These are phyloP conservation scores for Trichocomaceae sp. DNA, from an alignment of 2,329 filamentous ascomycete species.

Conservation along the genomic window DNA sequence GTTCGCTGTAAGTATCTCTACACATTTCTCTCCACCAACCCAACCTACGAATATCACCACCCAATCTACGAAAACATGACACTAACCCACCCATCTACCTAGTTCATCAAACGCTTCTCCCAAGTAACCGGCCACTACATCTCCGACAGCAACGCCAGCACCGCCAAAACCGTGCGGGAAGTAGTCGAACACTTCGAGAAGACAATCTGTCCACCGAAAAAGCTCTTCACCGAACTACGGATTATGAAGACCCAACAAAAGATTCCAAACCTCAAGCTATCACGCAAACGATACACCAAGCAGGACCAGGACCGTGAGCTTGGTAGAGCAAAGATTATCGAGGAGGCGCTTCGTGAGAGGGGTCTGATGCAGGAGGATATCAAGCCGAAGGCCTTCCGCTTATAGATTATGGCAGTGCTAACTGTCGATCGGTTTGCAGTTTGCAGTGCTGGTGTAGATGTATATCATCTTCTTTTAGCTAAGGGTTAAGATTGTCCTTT, in stretches of 20 bases:
- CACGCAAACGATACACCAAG: slow-evolving; percentile 57
- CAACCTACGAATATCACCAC: too few relatives aligned
- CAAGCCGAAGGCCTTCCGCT: slow-evolving; percentile 36
- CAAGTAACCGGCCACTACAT: slow-evolving; percentile 74
- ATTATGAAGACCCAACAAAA: slow-evolving; percentile 46
- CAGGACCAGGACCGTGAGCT: slow-evolving; percentile 65
- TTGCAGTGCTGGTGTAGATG: not conserved
- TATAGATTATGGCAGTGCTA: slow-evolving; percentile 10
- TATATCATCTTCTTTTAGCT: not conserved
- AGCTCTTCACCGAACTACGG: slow-evolving; percentile 46
- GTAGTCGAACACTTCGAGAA: slow-evolving; percentile 48
- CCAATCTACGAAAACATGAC: not conserved
- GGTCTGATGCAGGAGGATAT: slow-evolving; percentile 37
- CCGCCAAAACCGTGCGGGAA: slow-evolving; percentile 48
- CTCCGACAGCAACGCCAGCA: slow-evolving; percentile 60
- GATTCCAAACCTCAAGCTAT: slow-evolving; percentile 66
- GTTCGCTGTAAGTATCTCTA: slow-evolving; percentile 60
- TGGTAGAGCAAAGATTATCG: slow-evolving; percentile 74
- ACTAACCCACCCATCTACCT: slow-evolving; percentile 12
- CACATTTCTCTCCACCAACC: too few relatives aligned
- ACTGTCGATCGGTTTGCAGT: not conserved
- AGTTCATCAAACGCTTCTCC: slow-evolving; percentile 75
- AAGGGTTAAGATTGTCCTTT: too few relatives aligned
- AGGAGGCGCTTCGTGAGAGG: slow-evolving; percentile 59
- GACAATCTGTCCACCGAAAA: slow-evolving; percentile 38